phyloP scores from a whole-genome alignment of 1,139 yeast genomes.

The Pichia cactophila region DNA sequence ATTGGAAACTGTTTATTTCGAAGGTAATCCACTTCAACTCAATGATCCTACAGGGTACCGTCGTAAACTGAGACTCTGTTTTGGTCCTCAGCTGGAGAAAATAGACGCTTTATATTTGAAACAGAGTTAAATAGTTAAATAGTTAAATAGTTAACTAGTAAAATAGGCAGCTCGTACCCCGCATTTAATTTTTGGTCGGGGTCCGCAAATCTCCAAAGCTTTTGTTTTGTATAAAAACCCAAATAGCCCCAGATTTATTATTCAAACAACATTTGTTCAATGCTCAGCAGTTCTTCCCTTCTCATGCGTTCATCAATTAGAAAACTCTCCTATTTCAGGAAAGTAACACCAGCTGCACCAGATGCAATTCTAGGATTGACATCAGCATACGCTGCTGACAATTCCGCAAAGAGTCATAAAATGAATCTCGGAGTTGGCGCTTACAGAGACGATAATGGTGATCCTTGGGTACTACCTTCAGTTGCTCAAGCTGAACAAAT shows the following conservation, averaged over 20 bases:
- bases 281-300: background rate
- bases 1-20: slow-evolving; percentile 86
- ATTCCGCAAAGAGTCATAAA: slow-evolving; percentile 43
- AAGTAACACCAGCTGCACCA: slow-evolving; percentile 44
- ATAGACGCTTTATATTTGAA: slow-evolving; percentile 75
- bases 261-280: too few relatives aligned
- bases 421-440: slow-evolving; percentile 92
- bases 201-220: too few relatives aligned
- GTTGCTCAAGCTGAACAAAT: slow-evolving; percentile 57
- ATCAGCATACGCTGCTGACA: slow-evolving; percentile 49
- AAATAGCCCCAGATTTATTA: background rate
- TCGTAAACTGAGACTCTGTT: slow-evolving; percentile 65
- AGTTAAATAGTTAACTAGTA: too few relatives aligned
- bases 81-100: slow-evolving; percentile 71
- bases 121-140: background rate
- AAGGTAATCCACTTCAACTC: slow-evolving; percentile 84
- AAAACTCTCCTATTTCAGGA: slow-evolving; percentile 2
- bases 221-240: too few relatives aligned
- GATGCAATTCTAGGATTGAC: slow-evolving; percentile 68
- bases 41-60: slow-evolving; percentile 74
- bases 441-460: slow-evolving; percentile 75
- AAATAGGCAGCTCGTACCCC: background rate
- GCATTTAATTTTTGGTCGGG: background rate
- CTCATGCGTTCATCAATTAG: background rate
- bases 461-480: slow-evolving; percentile 85